Evolutionary conservation across 306 rosid genomes (phyloP), one percentile per base, ranked within the genome.

Genomic region (Cicer cuneatum): DNA sequence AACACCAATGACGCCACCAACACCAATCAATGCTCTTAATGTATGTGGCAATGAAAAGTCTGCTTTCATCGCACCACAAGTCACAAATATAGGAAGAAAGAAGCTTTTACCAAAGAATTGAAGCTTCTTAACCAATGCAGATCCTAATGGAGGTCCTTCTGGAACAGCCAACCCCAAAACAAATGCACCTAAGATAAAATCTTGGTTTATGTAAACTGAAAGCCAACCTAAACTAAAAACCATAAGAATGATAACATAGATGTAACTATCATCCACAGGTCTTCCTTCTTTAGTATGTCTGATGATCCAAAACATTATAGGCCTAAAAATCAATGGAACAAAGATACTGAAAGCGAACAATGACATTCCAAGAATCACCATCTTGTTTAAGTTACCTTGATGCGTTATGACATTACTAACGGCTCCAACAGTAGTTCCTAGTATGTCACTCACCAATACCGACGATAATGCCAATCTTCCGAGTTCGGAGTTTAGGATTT

Each of bases 71-170:
- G 75, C 46, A 19, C 86, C 13, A 5, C 79, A 77, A 5, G 87
- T 83, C 11, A 87, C 83, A 75, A 77, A 89, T 37, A 91, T 4
- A 11, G 97, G 97, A 40, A 91, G 58, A 15, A 85, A 41, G 6
- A 87, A 67, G 0, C 74, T 77, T 0, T 29, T 57, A 45, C 80
- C 73, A 40, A 91, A 81, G 53, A 77, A 24, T 12, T 81, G 62
- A 57, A 89, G 51, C 59, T 83, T 86, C 8, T 82, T 77, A 12
- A 87, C 86, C 40, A 91, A 21, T 8, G 89, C 83, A 5, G 89
- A 82, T 52, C 92, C 94, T 71, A 86, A 47, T 5, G 92, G 92
- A 7, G 89, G 94, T 45, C 97, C 97, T 59, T 83, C 90, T 15
- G 94, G 93, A 21, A 89, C 83, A 4, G 83, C 81, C 78, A 91